phyloP scores from a whole-genome alignment of 1,139 yeast species.

The Taiozyma sp. region DNA sequence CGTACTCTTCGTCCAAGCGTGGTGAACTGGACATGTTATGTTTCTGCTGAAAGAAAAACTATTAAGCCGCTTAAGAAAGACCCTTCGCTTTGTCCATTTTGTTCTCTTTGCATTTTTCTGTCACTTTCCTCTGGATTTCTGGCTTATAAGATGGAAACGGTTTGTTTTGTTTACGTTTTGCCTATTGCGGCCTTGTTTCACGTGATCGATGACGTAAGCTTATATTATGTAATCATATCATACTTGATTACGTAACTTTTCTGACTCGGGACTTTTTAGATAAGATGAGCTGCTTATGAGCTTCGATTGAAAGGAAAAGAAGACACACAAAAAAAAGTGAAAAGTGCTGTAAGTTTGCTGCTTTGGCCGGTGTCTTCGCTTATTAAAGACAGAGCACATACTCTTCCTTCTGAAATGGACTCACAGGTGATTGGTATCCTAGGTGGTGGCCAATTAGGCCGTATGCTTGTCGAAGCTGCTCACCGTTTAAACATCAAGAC shows the following conservation, averaged over 20 bases:
- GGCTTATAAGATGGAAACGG: background rate
- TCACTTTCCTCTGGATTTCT: background rate
- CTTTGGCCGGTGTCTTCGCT: background rate
- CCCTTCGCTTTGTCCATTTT: background rate
- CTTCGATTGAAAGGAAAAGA: background rate
- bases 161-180: slow-evolving; percentile 6
- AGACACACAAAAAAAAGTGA: background rate
- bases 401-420: slow-evolving; percentile 53
- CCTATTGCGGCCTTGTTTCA: background rate
- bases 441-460: slow-evolving; percentile 99
- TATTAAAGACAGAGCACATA: background rate
- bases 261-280: background rate
- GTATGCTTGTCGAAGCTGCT: slow-evolving; percentile 98
- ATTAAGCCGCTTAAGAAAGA: background rate
- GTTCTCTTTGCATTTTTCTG: background rate
- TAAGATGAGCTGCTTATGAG: background rate
- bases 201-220: background rate
- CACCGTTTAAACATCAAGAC: slow-evolving; percentile 84
- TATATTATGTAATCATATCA: background rate
- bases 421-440: slow-evolving; percentile 79
- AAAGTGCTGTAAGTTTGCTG: background rate
- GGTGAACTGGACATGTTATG: slow-evolving; percentile 3
- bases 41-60: background rate
- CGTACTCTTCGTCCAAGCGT: slow-evolving; percentile 39
- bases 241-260: background rate